A percentile compares a stretch with the other conserved stretches of the same genome.
Evolutionary conservation across 768 basidiomycete species (phyloP).

Genomic region (Pulveroboletus sp.): DNA sequence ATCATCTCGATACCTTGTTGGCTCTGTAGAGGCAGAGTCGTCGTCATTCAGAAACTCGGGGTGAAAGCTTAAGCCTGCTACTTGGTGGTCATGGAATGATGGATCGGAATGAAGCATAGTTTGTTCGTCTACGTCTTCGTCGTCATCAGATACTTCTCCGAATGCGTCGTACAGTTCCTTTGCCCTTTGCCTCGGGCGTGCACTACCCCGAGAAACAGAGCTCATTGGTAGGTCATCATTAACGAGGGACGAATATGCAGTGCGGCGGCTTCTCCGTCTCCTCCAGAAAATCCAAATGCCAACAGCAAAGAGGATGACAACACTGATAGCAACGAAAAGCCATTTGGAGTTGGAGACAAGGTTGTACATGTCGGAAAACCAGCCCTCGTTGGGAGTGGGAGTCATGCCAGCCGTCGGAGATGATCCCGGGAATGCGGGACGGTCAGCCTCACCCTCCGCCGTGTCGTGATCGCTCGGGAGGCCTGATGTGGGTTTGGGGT

Average conservation of each 20-base stretch:
- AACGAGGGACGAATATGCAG: constrained; percentile 55
- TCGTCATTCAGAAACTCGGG: constrained; percentile 83
- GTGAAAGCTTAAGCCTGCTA: constrained; percentile 54
- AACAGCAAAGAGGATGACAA: constrained; percentile 70
- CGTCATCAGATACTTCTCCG: constrained; percentile 82
- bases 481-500: constrained; percentile 80
- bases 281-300: constrained; percentile 71
- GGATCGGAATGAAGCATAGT: constrained; percentile 49
- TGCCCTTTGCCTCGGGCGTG: constrained; percentile 45
- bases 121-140: constrained; percentile 72
- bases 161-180: constrained; percentile 97
- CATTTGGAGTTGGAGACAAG: constrained; percentile 77
- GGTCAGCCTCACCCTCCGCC: constrained; percentile 74
- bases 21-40: constrained; percentile 37
- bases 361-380: constrained; percentile 75
- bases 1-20: constrained; percentile 48
- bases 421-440: constrained; percentile 58
- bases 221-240: constrained; percentile 77
- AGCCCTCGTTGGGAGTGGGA: constrained; percentile 72
- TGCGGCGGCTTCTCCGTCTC: constrained; percentile 42
- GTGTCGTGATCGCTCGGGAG: constrained; percentile 84
- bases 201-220: constrained; percentile 45
- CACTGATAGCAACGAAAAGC: constrained; percentile 85
- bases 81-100: constrained; percentile 31
- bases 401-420: constrained; percentile 38